Base-by-base conservation (phyloP, 2,329 filamentous ascomycete species). In the Botrytis fabae region DNA sequence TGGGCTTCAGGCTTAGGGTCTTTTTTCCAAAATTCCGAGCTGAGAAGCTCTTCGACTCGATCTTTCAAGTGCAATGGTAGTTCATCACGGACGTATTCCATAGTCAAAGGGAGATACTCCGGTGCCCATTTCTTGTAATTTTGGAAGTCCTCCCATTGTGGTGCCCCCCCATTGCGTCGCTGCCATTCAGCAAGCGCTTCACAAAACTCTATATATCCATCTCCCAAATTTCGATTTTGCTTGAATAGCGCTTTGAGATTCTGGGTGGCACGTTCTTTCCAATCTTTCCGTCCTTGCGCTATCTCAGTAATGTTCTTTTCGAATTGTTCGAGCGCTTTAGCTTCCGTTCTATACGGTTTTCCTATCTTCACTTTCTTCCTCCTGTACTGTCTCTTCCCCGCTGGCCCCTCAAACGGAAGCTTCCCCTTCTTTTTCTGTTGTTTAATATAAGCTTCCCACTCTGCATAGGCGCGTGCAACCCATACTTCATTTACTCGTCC, bases 401-500 rank as follows among this genome's bases (percentile, higher is more conserved):
- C 25, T 2, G 65, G 65, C 16, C 65, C 65, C 16, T 68, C 65
- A 38, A 68, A 68, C 0, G 65, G 65, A 5, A 28, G 64, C 16
- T 63, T 73, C 35, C 38, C 59, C 38, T 71, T 73, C n/a, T 69
- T 72, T n/a, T 66, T 72, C 44, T 75, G 65, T 6, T 68, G 65
- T 18, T 51, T 51, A 5, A 68, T 73, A 57, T 68, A 68, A 7
- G 35, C 65, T 25, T 64, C 60, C 63, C 69, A 70, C 59, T 73
- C 72, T 51, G 73, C 66, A 20, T 78, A 75, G 1, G 63, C 51
- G 42, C 71, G 70, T 20, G 44, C 40, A 25, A 80, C 70, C 77
- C 77, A 80, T 10, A 73, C 62, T 9, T 71, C 61, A 54, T 77
- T 74, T 16, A 75, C 75, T 2, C 79, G 73, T 32, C 79, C 78